These are phyloP conservation scores for Croton laevigatus DNA, from an alignment of 441 rosid species.

Conservation along the genomic window DNA sequence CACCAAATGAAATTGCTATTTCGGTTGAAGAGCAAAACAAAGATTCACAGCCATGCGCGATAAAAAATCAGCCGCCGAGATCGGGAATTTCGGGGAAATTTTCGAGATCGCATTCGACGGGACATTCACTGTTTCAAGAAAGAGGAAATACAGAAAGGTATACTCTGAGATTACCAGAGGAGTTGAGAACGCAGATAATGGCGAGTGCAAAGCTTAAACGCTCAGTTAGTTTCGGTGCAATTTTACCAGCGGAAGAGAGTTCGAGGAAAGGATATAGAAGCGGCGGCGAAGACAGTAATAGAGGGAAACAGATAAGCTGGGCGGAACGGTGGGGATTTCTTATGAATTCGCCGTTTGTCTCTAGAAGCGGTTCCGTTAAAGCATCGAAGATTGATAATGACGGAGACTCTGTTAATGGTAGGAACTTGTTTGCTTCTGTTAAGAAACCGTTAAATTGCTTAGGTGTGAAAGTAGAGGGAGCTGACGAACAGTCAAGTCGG, in stretches of 20 bases:
- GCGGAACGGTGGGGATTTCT: conserved; percentile 33
- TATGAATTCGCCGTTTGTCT: conserved; percentile 36
- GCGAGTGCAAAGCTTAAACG: conserved; percentile 45
- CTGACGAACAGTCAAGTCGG: not conserved
- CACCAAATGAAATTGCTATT: conserved; percentile 34
- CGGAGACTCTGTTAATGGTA: conserved; percentile 14
- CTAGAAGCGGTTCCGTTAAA: conserved; percentile 19
- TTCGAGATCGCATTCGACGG: conserved; percentile 76
- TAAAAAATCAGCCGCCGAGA: conserved; percentile 36
- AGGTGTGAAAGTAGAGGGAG: conserved; percentile 10
- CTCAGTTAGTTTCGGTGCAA: conserved; percentile 41
- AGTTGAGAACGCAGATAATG: conserved; percentile 52
- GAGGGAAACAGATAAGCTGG: conserved; percentile 30
- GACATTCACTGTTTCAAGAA: conserved; percentile 68
- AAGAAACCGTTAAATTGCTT: conserved; percentile 24
- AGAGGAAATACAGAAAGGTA: conserved; percentile 62
- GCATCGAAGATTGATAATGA: conserved; percentile 14
- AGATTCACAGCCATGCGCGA: not conserved
- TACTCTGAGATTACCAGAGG: conserved; percentile 67
- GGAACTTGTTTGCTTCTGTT: conserved; percentile 20
- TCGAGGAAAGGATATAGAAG: conserved; percentile 42
- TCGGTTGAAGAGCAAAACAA: conserved; percentile 13
- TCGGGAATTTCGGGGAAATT: conserved; percentile 40
- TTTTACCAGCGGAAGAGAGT: conserved; percentile 50
- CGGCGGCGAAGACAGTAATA: conserved; percentile 32